Evolutionary conservation across 169 alveolate species (phyloP).

Genomic region (Cryptosporidium felis): DNA sequence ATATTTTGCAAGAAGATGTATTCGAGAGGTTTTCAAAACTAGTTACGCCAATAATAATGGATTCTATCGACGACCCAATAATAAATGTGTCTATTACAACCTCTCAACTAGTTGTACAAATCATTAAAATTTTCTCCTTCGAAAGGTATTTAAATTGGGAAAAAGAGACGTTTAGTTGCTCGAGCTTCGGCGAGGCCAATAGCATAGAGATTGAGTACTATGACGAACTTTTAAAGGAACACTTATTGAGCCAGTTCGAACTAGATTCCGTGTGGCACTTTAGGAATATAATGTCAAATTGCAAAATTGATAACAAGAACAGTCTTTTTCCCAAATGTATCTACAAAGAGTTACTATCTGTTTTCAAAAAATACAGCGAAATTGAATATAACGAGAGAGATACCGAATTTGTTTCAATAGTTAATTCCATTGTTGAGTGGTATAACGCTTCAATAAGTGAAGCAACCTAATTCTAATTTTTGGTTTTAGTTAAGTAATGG

Average conservation of each 20-base stretch:
- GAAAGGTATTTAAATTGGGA: background rate
- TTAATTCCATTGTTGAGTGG: slow-evolving; percentile 15
- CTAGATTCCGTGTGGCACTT: slow-evolving; percentile 59
- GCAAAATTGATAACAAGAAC: background rate
- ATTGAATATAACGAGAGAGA: slow-evolving; percentile 14
- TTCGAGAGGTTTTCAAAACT: slow-evolving; percentile 12
- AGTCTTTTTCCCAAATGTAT: slow-evolving; percentile 30
- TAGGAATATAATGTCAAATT: slow-evolving; percentile 30
- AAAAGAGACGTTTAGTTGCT: background rate
- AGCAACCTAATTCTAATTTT: background rate
- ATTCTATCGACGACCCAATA: slow-evolving; percentile 16
- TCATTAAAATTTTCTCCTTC: slow-evolving; percentile 32
- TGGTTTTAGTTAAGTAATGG: background rate
- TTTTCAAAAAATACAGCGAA: background rate
- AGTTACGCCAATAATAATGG: slow-evolving; percentile 23
- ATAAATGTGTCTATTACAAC: slow-evolving; percentile 38
- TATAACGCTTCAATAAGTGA: background rate
- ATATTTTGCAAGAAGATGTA: slow-evolving; percentile 17
- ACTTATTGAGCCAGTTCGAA: slow-evolving; percentile 37
- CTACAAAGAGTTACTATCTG: slow-evolving; percentile 3
- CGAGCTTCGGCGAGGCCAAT: background rate
- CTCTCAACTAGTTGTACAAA: slow-evolving; percentile 1
- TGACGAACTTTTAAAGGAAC: slow-evolving; percentile 23
- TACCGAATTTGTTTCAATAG: background rate
- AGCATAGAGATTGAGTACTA: background rate